Evolutionary conservation across 192 early-diverging fungal species (phyloP), one percentile per base, ranked within the genome.

Genomic region (Podila minutissima): DNA sequence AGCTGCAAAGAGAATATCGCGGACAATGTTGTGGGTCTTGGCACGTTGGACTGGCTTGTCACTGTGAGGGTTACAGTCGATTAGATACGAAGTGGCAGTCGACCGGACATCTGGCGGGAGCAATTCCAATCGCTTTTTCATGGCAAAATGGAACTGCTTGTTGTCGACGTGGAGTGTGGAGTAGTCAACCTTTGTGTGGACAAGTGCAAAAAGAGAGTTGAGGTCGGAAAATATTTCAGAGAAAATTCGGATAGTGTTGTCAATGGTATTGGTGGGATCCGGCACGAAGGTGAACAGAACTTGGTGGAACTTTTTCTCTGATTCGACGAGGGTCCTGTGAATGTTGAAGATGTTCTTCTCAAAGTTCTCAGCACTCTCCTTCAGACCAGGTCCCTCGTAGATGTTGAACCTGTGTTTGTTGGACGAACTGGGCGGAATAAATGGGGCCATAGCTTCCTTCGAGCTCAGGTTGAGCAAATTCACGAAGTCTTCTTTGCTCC

Each of bases 331-430:
- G 19, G 50, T 22, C 50, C n/a, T 53, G 50, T 53, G 50, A 22
- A 53, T 53, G n/a, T 13, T 53, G 50, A 53, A 53, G 50, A 53
- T 53, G n/a, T 53, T 53, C 50, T 15, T 53, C 50, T 53, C 50
- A 53, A 53, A 53, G 15, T 22, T 17, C 15, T 53, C 19, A 6
- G 19, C 19, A 17, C 19, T 20, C 15, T 22, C 50, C 0, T 53
- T 53, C 5, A 53, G 50, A 17, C 50, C 13, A 0, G 50, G 50
- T 5, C 50, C 50, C 15, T 53, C 50, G 19, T n/a, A 53, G n/a
- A 53, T 53, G 50, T 53, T 53, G 50, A n/a, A 53, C 10, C 1
- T 17, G n/a, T 53, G 19, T 13, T 53, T 17, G 4, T 11, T 53
- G 15, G 19, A 17, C 19, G 15, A 37, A 37, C 37, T 17, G 19